Percentiles rank a stretch among this genome's conserved stretches.
Evolutionary conservation across 768 basidiomycete genomes (phyloP).

Genomic region (Leccinum arenicola): DNA sequence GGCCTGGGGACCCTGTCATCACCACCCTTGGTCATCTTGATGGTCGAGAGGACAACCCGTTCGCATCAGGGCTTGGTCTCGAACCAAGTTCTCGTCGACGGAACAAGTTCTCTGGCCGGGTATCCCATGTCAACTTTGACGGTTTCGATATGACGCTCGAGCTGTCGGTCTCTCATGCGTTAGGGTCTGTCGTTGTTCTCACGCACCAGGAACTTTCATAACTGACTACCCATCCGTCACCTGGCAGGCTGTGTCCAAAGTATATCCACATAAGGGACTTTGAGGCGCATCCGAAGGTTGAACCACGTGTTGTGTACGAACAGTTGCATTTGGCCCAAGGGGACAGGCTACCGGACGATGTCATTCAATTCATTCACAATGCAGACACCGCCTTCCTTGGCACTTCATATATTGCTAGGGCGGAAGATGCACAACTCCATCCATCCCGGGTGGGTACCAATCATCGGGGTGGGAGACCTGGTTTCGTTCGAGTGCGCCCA

Average conservation of each 20-base stretch:
- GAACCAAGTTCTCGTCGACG: slow-evolving; percentile 55
- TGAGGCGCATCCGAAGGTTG: slow-evolving; percentile 35
- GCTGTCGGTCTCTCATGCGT: slow-evolving; percentile 50
- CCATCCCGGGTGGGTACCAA: slow-evolving; percentile 65
- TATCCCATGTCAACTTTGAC: slow-evolving; percentile 32
- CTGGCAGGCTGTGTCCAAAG: slow-evolving; percentile 57
- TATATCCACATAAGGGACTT: slow-evolving; percentile 57
- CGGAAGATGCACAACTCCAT: slow-evolving; percentile 36
- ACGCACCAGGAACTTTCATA: background rate
- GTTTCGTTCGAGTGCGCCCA: slow-evolving; percentile 58
- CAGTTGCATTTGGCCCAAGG: slow-evolving; percentile 28
- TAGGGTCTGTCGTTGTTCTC: slow-evolving; percentile 42
- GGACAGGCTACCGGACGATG: slow-evolving; percentile 47
- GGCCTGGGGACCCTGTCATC: slow-evolving; percentile 52
- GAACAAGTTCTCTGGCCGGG: slow-evolving; percentile 59
- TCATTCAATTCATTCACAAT: slow-evolving; percentile 44
- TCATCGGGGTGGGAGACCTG: slow-evolving; percentile 60
- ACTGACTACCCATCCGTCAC: background rate
- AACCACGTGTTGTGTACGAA: slow-evolving; percentile 37
- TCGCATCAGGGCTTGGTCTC: slow-evolving; percentile 59
- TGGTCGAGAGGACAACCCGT: slow-evolving; percentile 18
- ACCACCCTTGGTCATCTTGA: slow-evolving; percentile 30
- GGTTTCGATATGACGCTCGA: slow-evolving; percentile 36
- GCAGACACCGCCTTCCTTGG: slow-evolving; percentile 58
- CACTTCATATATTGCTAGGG: slow-evolving; percentile 44